Conservation (phyloP, 2,329 filamentous ascomycete species). For the Basipetospora chlamydospora region DNA sequence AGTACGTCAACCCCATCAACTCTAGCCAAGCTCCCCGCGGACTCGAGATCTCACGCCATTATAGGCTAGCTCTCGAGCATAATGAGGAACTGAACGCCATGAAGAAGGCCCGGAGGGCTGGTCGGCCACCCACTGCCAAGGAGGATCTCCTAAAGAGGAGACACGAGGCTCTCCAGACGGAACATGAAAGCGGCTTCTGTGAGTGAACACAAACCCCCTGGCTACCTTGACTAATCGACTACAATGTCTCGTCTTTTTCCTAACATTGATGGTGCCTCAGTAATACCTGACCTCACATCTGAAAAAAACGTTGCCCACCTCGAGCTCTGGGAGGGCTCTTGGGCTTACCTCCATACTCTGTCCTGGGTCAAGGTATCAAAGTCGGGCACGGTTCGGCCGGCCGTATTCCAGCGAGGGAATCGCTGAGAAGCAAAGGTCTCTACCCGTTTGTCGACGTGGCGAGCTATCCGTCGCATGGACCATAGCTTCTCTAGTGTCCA, state of each 20-base stretch:
- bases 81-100: constrained; percentile 54
- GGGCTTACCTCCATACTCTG: constrained; percentile 63
- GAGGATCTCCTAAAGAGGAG: constrained; percentile 66
- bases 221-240: too few species aligned
- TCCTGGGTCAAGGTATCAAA: constrained; percentile 63
- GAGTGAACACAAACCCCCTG: constrained; percentile 16
- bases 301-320: constrained; percentile 50
- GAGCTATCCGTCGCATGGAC: not conserved
- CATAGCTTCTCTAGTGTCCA: not conserved
- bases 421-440: not conserved
- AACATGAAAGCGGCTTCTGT: constrained; percentile 77
- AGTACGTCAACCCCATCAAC: constrained; percentile 21
- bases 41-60: constrained; percentile 5
- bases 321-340: constrained; percentile 66
- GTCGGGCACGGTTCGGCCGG: constrained; percentile 48
- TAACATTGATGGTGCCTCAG: constrained; percentile 20
- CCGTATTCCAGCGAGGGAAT: constrained; percentile 56
- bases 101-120: constrained; percentile 58
- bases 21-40: constrained; percentile 8
- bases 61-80: constrained; percentile 49
- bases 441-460: constrained; percentile 5
- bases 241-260: not conserved
- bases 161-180: constrained; percentile 56
- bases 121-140: constrained; percentile 60
- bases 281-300: constrained; percentile 61